Base-by-base conservation (phyloP, 1,284 basidiomycete species). In the Clitocybe nebularis region DNA sequence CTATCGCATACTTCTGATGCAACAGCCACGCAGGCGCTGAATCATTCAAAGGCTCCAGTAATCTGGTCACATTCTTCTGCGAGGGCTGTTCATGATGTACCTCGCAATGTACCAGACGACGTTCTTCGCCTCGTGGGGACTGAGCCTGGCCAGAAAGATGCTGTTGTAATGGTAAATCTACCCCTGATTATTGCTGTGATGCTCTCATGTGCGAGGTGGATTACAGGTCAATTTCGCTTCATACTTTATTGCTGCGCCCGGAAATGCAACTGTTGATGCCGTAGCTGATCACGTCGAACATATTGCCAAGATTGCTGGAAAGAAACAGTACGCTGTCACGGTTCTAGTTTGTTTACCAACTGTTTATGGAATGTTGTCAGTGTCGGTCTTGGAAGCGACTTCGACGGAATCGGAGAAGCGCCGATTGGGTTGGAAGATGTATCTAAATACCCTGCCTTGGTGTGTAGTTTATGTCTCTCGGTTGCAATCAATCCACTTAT, bases 251-350 rank as follows among this genome's bases (percentile, higher is more conserved):
- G 78, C 79, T 10, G 57, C 61, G 0, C 69, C 72, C 6, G 84
- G 81, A 9, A 60, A 81, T 44, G 92, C 89, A 2, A 77, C 76
- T 16, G 71, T 91, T 2, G 58, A 68, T 35, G 66, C 69, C 6
- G 85, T 92, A 10, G 89, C 88, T 1, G 80, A 95, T 60, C 92
- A 95, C 51, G 71, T 95, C 26, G 90, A 93, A 23, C 88, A 93
- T 57, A 87, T 96, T 48, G 89, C 79, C 0, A 71, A 67, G 13
- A 59, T 89, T 22, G 72, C 84, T n/a, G 88, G 92, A 21, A 83
- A 76, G 56, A 67, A 77, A 53, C 83, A 95, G 90, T 93, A 50
- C 56, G 83, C 26, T 46, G 23, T 37, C n/a, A 3, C 35, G 28
- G 19, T 22, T 14, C 11, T 26, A 19, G 22, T 37, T 28, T 33